These are phyloP conservation scores for Eutrema salsugineum DNA, from an alignment of 441 rosid species.

Conservation along the genomic window DNA sequence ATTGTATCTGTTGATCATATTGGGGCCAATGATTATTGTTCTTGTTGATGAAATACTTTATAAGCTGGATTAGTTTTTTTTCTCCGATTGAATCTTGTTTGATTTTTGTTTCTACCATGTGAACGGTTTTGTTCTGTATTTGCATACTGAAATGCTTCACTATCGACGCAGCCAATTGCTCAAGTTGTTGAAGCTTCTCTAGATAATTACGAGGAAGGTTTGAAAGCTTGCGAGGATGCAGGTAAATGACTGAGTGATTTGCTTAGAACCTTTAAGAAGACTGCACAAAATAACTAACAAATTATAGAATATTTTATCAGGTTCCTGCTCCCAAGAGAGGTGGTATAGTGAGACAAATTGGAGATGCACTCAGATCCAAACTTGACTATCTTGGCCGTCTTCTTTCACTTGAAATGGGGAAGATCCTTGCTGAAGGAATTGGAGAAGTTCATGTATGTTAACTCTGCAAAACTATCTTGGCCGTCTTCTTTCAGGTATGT, in stretches of 20 bases:
- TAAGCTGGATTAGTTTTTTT: not conserved
- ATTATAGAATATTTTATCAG: too few species aligned
- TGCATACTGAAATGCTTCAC: not conserved
- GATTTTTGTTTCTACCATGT: not conserved
- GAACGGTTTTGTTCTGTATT: not conserved
- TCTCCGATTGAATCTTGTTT: not conserved
- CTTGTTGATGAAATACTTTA: not conserved
- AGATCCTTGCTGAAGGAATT: conserved; percentile 92
- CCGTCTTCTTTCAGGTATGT: too few species aligned
- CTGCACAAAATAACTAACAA: not conserved
- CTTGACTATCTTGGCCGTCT: conserved; percentile 82
- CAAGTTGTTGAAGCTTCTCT: conserved; percentile 77
- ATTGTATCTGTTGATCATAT: too few species aligned
- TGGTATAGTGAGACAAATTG: conserved; percentile 92
- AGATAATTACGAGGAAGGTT: conserved; percentile 78
- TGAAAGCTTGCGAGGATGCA: conserved; percentile 89
- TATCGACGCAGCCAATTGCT: conserved; percentile 60
- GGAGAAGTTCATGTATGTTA: conserved; percentile 91
- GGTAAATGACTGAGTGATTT: conserved; percentile 25
- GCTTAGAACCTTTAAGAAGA: not conserved
- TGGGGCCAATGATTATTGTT: not conserved
- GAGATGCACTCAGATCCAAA: conserved; percentile 83
- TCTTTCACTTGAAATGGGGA: conserved; percentile 97
- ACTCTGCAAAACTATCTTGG: not conserved
- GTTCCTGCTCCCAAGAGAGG: conserved; percentile 99